Evolutionary conservation across 2,329 filamentous ascomycete genomes (phyloP), one percentile per base, ranked within the genome.

Genomic region (Phyllosticta ampelicida): DNA sequence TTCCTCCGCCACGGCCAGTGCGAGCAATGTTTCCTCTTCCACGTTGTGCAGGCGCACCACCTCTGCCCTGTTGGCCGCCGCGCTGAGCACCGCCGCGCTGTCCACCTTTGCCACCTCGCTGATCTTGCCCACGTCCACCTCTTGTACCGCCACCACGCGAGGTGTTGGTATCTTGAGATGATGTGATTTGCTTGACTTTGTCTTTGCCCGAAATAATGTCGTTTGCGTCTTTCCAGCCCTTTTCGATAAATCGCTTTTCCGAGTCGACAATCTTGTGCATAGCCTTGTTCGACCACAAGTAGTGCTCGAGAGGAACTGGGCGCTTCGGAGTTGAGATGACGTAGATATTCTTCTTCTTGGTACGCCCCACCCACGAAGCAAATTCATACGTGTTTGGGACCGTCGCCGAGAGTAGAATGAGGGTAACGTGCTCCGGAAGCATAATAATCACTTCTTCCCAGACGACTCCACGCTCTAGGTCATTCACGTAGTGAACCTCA

Each of bases 371-470:
- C 94, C 94, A 99, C 0, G 91, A 97, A 1, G 94, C 94, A 66
- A 99, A 99, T 70, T 99, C 94, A 62, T 96, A 84, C 0, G 94
- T 97, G 70, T 99, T 99, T 1, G 94, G 94, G 0, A 99, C 94
- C 0, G 94, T 99, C 0, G 94, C 94, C 4, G 94, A 99, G 2
- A 99, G 80, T 1, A 97, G 77, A 64, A 99, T 99, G 20, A 99
- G 80, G 1, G 94, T 95, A 48, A 99, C 90, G 73, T 99, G 94
- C 70, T 96, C 91, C 0, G 94, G 94, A 58, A 99, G 80, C 94
- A 99, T 97, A 67, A 99, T 99, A 68, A 99, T 99, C 66, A 99
- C 94, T 73, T 99, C 94, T 73, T 99, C 94, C 94, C 94, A 99
- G 0, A 99, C 94, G 5, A 99, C 94, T 67, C 94, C 94, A 73